Evolutionary conservation across 805 yeast genomes (phyloP), one percentile per base, ranked within the genome.

Genomic region (Kluyveromyces nonfermentans): DNA sequence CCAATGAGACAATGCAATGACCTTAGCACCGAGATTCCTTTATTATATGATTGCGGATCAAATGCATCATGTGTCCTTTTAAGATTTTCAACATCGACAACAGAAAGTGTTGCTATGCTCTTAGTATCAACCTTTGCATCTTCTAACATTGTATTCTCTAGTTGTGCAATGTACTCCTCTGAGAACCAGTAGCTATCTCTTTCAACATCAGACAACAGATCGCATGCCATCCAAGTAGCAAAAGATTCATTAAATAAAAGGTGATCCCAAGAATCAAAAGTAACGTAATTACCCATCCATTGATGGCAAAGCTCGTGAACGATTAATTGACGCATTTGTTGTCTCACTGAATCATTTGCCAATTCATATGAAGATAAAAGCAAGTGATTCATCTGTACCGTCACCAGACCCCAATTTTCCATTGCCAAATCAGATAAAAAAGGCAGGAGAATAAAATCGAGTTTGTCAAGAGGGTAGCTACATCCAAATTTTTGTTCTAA

Each of bases 241-340:
- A 84, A 80, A 2, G 85, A 67, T 63, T 85, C 94, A 53, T 82
- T 82, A 44, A 85, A 64, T 89, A 93, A 83, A 33, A 84, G 63
- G 53, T 74, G 70, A 41, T 72, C 73, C 82, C 86, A 84, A 16
- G 77, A 73, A 41, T 80, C 82, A 53, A 82, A 81, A 1, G 85
- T 68, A 2, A 82, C 71, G 50, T 70, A 66, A 50, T 85, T 78
- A 7, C 93, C 94, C 45, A 85, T 61, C 86, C 87, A 85, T 63
- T 84, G 90, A 57, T 85, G 94, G 22, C 82, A 78, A 49, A 84
- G 54, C 55, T 84, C 89, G 58, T 85, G 94, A 1, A 76, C 78
- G 7, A 85, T 55, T 37, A 84, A 68, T 53, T 80, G 82, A 47
- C 75, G 64, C 19, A 77, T 54, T 48, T 67, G 68, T 33, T 65